Evolutionary conservation across 768 basidiomycete genomes (phyloP), one percentile per base, ranked within the genome.

Genomic region (Rhodosporidiobolus sp.): DNA sequence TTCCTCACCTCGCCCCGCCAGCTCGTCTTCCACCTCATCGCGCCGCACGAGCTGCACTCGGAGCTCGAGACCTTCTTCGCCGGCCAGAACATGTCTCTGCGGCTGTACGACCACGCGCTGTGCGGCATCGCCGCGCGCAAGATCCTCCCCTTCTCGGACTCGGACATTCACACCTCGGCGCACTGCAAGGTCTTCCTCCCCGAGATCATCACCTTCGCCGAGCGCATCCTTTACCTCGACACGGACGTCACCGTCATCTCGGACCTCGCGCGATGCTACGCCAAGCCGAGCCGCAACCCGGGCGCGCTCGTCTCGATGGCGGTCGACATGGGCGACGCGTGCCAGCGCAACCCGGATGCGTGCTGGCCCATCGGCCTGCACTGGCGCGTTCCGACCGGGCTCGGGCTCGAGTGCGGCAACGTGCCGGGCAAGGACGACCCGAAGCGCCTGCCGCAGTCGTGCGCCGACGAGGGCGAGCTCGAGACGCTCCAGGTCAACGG

Each of bases 161-260:
- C 71, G 34, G 65, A 57, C 46, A 76, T 76, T 30, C 75, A 76
- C 69, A 43, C 59, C 45, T 63, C 65, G 35, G 75, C 75, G 11
- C 75, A 73, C 54, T 76, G 75, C 71, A 76, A 76, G 63, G 61
- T 76, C 64, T 76, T 76, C 69, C 71, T 76, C 28, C 28, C 75
- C 52, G 65, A 72, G 24, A 76, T 76, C 57, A 49, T 76, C 52
- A 63, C 67, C 9, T 56, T 53, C 53, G 67, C 70, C 67, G 67
- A 69, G 10, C 67, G 65, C 20, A 58, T 76, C 19, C 75, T 76
- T 12, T 76, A 73, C 53, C 75, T 76, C 54, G 75, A 76, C 57
- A 76, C 72, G 57, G 75, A 76, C 62, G 60, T 63, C n/a, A 71
- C 75, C 19, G 69, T 76, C 63, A 34, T 64, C 20, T 63, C 60